Conservation (phyloP, 73 alveolate species). For the Paraurostyla sp. region DNA sequence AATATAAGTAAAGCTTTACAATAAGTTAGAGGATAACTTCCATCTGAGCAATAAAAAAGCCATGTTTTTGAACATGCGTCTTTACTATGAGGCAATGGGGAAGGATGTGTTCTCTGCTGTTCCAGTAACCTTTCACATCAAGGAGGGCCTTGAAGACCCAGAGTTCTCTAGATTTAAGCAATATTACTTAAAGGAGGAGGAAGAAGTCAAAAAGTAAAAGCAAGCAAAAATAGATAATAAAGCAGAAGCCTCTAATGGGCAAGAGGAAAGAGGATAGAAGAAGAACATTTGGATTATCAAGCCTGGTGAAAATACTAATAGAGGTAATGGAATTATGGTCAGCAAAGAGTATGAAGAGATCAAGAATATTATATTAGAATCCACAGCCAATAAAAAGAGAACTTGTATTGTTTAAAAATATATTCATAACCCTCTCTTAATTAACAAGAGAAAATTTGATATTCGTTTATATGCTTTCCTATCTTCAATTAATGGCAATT, state of each 20-base stretch:
- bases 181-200: constrained; percentile 62
- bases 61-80: constrained; percentile 74
- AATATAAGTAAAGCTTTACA: constrained; percentile 64
- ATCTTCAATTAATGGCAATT: constrained; percentile 69
- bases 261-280: constrained; percentile 30
- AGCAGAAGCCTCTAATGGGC: not conserved
- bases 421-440: constrained; percentile 81
- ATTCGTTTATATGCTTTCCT: constrained; percentile 78
- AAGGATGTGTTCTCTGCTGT: constrained; percentile 79
- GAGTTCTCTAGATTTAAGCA: constrained; percentile 71
- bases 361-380: constrained; percentile 40
- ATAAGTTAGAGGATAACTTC: constrained; percentile 79
- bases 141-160: constrained; percentile 77
- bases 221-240: not conserved
- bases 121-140: constrained; percentile 85
- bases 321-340: constrained; percentile 74
- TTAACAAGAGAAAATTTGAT: constrained; percentile 82
- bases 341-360: constrained; percentile 55
- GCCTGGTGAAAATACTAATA: constrained; percentile 88
- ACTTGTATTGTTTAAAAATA: constrained; percentile 80
- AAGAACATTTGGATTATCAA: constrained; percentile 81
- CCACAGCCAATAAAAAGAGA: constrained; percentile 67
- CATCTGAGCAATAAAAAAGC: constrained; percentile 84
- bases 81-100: constrained; percentile 74
- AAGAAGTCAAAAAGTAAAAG: constrained; percentile 40